Evolutionary conservation across 208 protist genomes (phyloP), one percentile per base, ranked within the genome.

Genomic region (Leptomonas pyrrhocoris): DNA sequence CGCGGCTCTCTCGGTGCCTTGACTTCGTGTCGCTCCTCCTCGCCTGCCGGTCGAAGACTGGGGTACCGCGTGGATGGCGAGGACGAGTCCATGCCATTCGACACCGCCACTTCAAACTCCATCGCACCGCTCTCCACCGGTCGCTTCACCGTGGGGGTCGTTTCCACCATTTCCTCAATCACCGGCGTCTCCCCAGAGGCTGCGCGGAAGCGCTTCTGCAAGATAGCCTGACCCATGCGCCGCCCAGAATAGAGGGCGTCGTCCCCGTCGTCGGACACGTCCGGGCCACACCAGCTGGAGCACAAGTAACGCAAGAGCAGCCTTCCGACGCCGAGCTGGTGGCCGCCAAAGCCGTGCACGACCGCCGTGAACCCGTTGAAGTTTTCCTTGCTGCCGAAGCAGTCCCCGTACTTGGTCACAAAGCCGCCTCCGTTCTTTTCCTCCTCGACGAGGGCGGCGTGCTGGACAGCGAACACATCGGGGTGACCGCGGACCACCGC

Each of bases 331-430:
- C 83, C 77, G 18, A 81, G 69, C 51, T 71, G 55, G 43, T 94
- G 84, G 0, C 86, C 84, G 31, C 84, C 86, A 68, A 90, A 92
- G 45, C 86, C 86, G 68, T 92, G 81, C 48, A 90, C 79, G 27
- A 73, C 81, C 0, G 84, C 84, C n/a, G 84, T 92, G 31, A 84
- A 67, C 28, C 80, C 65, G 27, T 77, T 92, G 60, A 90, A 88
- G 23, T 67, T 78, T 34, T 90, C 86, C 18, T 74, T 71, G 45
- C 84, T 87, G 36, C 84, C 89, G 72, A 94, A 92, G 61, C 84
- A 89, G 36, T 92, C 74, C 1, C 77, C 80, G 59, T 90, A 87
- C 28, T 71, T 68, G 27, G 70, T 79, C 7, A 90, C 49, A 61
- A 86, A 92, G 36, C 86, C 86, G 6, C 80, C 83, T 9, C 86